phyloP scores from a whole-genome alignment of 257 asterid genomes.

The Orobanche coerulescens region DNA sequence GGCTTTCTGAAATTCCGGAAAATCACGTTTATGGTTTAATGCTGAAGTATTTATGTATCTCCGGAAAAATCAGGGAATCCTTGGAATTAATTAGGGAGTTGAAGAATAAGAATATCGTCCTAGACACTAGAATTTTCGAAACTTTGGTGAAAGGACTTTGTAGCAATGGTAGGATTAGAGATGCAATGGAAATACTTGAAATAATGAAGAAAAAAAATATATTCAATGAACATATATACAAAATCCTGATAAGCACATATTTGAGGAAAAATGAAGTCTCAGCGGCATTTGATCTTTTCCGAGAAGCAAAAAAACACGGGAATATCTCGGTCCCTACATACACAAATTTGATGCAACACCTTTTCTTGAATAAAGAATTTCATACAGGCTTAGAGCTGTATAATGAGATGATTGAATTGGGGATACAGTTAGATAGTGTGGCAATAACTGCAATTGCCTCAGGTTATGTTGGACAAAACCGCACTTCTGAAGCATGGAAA shows the following conservation, averaged over 20 bases:
- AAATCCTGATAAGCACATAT: slow-evolving; percentile 39
- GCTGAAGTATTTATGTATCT: slow-evolving; percentile 64
- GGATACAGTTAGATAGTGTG: slow-evolving; percentile 49
- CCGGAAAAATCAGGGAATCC: slow-evolving; percentile 65
- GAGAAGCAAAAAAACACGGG: slow-evolving; percentile 44
- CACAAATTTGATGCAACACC: slow-evolving; percentile 60
- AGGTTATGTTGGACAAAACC: slow-evolving; percentile 53
- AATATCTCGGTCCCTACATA: slow-evolving; percentile 38
- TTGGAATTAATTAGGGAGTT: slow-evolving; percentile 60
- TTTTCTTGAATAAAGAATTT: slow-evolving; percentile 50
- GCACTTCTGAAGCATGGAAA: slow-evolving; percentile 48
- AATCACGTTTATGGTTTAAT: slow-evolving; percentile 33
- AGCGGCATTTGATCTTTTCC: slow-evolving; percentile 49
- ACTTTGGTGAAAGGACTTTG: slow-evolving; percentile 75
- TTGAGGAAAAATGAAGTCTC: slow-evolving; percentile 49
- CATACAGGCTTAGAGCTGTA: slow-evolving; percentile 52
- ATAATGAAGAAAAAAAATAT: slow-evolving; percentile 55
- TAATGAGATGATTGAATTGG: slow-evolving; percentile 51
- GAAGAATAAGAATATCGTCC: slow-evolving; percentile 41
- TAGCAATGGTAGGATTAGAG: slow-evolving; percentile 48
- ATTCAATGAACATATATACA: slow-evolving; percentile 36
- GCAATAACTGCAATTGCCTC: slow-evolving; percentile 57
- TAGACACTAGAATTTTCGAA: slow-evolving; percentile 38
- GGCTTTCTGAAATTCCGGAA: slow-evolving; percentile 39
- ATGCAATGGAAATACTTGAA: slow-evolving; percentile 73